Base-by-base conservation (phyloP, 768 basidiomycete species). In the Leccinum subtestaceum region DNA sequence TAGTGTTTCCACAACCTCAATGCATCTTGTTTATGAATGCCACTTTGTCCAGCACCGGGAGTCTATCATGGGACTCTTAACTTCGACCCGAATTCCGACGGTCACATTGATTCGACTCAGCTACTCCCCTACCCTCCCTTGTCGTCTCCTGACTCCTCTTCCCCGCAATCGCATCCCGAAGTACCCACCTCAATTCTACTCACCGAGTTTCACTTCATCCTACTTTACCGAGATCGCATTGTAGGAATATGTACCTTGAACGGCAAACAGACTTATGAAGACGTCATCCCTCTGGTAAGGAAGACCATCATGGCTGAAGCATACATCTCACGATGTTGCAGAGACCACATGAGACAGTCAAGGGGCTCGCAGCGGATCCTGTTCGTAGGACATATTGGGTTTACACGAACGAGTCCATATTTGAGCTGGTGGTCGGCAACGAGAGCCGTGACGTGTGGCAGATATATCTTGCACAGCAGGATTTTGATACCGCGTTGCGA, bases 381-480 rank as follows among this genome's bases (percentile, higher is more conserved):
- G 86, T 92, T 4, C 84, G 89, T 9, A 87, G 85, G 72, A 98
- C 96, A 13, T 95, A 89, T 66, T 99, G 97, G 97, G 83, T 95
- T 2, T 95, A 88, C 69, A 95, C 95, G 0, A 87, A 92, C 63
- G 85, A 87, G 60, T 89, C 92, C 0, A 80, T 99, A 19, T 95
- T 91, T 65, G 97, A 99, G 67, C 75, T 99, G 25, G 84, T 88
- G 6, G 81, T 92, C 11, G 80, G 80, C 8, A 93, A 95, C 65
- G 97, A 99, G 76, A 91, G 91, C 67, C 84, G 95, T 11, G 92
- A 98, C 69, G 87, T 99, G 8, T 99, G 97, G 97, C 86, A 86
- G 67, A 87, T 95, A 55, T 93, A 91, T 72, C 79, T 98, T 9
- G 83, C 87, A 55, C 85, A 89, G 65, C 84, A 81, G 2, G 83